Evolutionary conservation across 768 basidiomycete genomes (phyloP).

Genomic region (Exidia glandulosa): DNA sequence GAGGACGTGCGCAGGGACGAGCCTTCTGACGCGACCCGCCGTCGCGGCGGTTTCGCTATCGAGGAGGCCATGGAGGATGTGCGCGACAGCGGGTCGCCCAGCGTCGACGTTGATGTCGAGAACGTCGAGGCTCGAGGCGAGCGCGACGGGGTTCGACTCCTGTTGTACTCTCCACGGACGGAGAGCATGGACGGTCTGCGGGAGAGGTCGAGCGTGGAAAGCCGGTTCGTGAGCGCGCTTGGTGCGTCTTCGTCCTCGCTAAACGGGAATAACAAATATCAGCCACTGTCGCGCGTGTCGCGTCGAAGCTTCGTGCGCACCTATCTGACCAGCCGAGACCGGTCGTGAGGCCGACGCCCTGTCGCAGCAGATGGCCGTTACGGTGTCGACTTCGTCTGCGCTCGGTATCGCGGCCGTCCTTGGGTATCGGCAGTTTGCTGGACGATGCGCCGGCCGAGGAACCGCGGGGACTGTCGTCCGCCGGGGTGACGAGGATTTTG

Average conservation of each 20-base stretch:
- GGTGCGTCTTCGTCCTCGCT: constrained; percentile 70
- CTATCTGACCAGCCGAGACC: constrained; percentile 70
- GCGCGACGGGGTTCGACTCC: neutral
- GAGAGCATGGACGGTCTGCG: neutral
- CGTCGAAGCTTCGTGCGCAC: constrained; percentile 20
- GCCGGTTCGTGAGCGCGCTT: constrained; percentile 49
- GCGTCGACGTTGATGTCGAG: neutral
- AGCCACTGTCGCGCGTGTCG: neutral
- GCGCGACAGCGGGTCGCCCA: neutral
- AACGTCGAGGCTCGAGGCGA: neutral
- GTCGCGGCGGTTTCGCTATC: neutral
- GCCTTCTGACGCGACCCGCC: too few species aligned
- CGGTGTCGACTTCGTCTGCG: constrained; percentile 48
- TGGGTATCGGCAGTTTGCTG: constrained; percentile 1
- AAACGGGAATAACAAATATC: constrained; percentile 1
- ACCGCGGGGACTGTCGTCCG: constrained; percentile 13
- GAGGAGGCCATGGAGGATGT: neutral
- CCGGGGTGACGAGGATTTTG: constrained; percentile 31
- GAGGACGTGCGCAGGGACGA: too few species aligned
- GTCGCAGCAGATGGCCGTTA: constrained; percentile 44
- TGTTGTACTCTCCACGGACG: neutral
- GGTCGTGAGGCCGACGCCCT: constrained; percentile 59
- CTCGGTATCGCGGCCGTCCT: constrained; percentile 45
- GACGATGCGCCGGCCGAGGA: neutral
- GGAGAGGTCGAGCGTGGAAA: constrained; percentile 28